A percentile compares a stretch with the other conserved stretches of the same genome.
These are phyloP conservation scores for Ceratocystis albifundus DNA, from an alignment of 2,329 filamentous ascomycete species.

Conservation along the genomic window DNA sequence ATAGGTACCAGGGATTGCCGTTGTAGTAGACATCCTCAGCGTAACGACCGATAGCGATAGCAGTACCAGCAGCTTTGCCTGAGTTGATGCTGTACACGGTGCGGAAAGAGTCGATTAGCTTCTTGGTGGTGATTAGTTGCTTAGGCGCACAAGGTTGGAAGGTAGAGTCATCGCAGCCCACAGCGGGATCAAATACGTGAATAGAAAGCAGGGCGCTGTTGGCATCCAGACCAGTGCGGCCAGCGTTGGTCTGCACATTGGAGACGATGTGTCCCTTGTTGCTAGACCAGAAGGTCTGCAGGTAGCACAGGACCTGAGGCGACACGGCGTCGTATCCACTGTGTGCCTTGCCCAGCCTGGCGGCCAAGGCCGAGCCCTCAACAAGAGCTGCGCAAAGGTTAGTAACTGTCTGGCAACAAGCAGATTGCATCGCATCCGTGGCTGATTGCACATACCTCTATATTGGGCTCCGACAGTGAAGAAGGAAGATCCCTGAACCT, in stretches of 20 bases:
- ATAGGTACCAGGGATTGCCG: slow-evolving; percentile 73
- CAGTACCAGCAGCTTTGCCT: slow-evolving; percentile 47
- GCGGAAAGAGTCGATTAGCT: slow-evolving; percentile 63
- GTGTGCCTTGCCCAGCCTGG: slow-evolving; percentile 49
- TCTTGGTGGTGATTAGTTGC: slow-evolving; percentile 65
- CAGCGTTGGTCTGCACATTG: slow-evolving; percentile 45
- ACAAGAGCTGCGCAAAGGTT: slow-evolving; percentile 39
- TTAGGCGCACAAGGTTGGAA: slow-evolving; percentile 67
- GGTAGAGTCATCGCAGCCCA: slow-evolving; percentile 54
- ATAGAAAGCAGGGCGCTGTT: slow-evolving; percentile 59
- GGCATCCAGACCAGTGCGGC: slow-evolving; percentile 57
- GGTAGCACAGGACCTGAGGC: slow-evolving; percentile 59
- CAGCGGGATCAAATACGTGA: slow-evolving; percentile 56
- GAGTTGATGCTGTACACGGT: slow-evolving; percentile 57
- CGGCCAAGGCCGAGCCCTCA: slow-evolving; percentile 56
- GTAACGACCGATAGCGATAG: slow-evolving; percentile 55
- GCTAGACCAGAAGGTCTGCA: slow-evolving; percentile 61
- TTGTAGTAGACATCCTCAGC: slow-evolving; percentile 62
- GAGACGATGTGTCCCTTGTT: slow-evolving; percentile 51
- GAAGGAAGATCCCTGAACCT: slow-evolving; percentile 64
- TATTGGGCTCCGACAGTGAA: slow-evolving; percentile 64
- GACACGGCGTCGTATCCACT: slow-evolving; percentile 51
- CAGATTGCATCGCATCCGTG: too few relatives aligned
- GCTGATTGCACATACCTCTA: slow-evolving; percentile 37
- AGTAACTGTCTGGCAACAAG: not conserved